Evolutionary conservation across 169 alveolate genomes (phyloP).

Genomic region (Eimeria brunetti): DNA sequence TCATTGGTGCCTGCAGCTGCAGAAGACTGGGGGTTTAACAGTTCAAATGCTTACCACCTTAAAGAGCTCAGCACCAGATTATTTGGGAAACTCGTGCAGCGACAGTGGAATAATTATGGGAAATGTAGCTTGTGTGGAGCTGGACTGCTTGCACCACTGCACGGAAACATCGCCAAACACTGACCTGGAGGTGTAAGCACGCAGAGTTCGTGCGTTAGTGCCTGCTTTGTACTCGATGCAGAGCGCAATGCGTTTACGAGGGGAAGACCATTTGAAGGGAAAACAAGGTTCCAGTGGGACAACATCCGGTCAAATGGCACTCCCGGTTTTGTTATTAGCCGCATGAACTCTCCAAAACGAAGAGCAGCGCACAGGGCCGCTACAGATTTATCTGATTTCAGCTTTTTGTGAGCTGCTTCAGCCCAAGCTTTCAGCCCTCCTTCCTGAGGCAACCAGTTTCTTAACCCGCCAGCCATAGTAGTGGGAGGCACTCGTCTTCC

Average conservation of each 20-base stretch:
- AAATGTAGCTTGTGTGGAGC: background rate
- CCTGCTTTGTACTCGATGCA: background rate
- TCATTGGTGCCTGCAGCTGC: background rate
- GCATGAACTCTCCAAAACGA: constrained; percentile 36
- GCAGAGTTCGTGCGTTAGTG: constrained; percentile 39
- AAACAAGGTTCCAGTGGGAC: constrained; percentile 16
- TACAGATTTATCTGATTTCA: constrained; percentile 2
- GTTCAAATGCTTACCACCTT: background rate
- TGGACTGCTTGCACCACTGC: background rate
- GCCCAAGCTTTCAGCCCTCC: constrained; percentile 53
- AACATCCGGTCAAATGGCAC: constrained; percentile 8
- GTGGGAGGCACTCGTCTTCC: constrained; percentile 24
- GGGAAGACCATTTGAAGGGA: constrained; percentile 26
- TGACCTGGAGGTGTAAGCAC: constrained; percentile 43
- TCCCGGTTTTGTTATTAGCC: constrained; percentile 19
- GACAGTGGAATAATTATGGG: background rate
- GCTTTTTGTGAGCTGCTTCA: constrained; percentile 5
- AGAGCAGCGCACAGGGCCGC: constrained; percentile 59
- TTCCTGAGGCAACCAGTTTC: constrained; percentile 44
- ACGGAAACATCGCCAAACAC: background rate
- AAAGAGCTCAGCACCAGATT: background rate
- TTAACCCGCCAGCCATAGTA: constrained; percentile 43
- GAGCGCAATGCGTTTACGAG: constrained; percentile 63
- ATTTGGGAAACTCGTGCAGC: background rate
- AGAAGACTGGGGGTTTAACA: background rate